Evolutionary conservation across 495 filamentous ascomycete genomes (phyloP), one percentile per base, ranked within the genome.

Genomic region (Aspergillus haitiensis): DNA sequence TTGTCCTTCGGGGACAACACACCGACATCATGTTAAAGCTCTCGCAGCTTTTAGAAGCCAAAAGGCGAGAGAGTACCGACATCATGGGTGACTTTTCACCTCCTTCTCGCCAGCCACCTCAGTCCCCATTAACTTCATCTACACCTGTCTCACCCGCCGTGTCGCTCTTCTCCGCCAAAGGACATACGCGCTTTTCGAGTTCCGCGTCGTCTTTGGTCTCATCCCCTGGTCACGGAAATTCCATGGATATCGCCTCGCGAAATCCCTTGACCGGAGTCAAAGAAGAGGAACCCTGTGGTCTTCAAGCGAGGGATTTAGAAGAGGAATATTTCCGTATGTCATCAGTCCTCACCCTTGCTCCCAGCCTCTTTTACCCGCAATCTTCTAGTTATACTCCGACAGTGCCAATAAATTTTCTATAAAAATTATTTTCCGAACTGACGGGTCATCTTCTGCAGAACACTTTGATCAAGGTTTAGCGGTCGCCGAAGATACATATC

Each of bases 191-290:
- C 32, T 66, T 80, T 50, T 80, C 77, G 3, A 88, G 86, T 70
- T 86, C 86, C 6, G 81, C 72, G 52, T 88, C 86, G 1, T 87
- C 86, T 12, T 67, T 87, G 13, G 79, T 82, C 36, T 84, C 83
- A 5, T 79, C 80, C 27, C 71, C 78, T 15, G 73, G 75, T 11
- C 65, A 79, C 58, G 75, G 78, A 31, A 83, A 82, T 48, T 78
- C 78, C 2, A 78, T 82, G 56, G 82, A 84, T 16, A 74, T 73
- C 42, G 69, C 75, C 12, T 77, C 73, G 46, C 75, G 77, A 45
- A 73, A 72, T 64, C 75, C 75, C 39, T 69, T 84, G 67, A 75
- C 78, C 9, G 80, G 79, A 34, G 81, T 84, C 3, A 77, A 80
- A 65, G 82, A 84, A 67, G 82, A 84, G 66, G 82, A 84, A 59